A percentile compares a stretch with the other conserved stretches of the same genome.
Conservation (phyloP, 2,329 filamentous ascomycete species). For the Trichoderma oligosporum region DNA sequence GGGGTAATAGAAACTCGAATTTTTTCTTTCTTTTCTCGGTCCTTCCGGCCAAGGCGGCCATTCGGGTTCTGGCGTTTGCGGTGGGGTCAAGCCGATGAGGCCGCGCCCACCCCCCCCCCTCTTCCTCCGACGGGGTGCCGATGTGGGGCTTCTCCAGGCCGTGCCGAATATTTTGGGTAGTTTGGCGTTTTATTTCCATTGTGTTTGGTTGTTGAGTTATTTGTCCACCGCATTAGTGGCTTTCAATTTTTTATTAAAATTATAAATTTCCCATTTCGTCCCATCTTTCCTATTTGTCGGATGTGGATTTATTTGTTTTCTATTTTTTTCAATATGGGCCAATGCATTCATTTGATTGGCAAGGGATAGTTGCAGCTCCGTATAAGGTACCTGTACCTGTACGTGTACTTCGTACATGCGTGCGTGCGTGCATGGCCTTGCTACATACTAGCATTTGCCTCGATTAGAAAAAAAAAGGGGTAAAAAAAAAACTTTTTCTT, state of each 20-base stretch:
- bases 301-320: too few relatives aligned
- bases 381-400: background rate
- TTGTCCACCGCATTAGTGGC: constrained; percentile 7
- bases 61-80: background rate
- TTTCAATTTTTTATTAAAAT: too few relatives aligned
- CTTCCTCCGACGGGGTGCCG: constrained; percentile 14
- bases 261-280: background rate
- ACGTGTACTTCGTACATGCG: background rate
- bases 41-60: constrained; percentile 13
- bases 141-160: constrained; percentile 18
- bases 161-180: constrained; percentile 11
- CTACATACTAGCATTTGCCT: background rate
- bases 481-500: constrained; percentile 1
- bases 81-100: constrained; percentile 19
- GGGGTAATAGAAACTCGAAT: constrained; percentile 35
- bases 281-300: background rate
- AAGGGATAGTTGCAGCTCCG: background rate
- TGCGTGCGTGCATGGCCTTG: background rate
- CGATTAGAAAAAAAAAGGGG: background rate
- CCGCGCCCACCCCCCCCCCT: too few relatives aligned
- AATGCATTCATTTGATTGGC: constrained; percentile 3
- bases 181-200: constrained; percentile 1
- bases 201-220: constrained; percentile 1
- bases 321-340: background rate
- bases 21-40: constrained; percentile 8